Base-by-base conservation (phyloP, 2,329 filamentous ascomycete species). In the Ceratocystis smalleyi region DNA sequence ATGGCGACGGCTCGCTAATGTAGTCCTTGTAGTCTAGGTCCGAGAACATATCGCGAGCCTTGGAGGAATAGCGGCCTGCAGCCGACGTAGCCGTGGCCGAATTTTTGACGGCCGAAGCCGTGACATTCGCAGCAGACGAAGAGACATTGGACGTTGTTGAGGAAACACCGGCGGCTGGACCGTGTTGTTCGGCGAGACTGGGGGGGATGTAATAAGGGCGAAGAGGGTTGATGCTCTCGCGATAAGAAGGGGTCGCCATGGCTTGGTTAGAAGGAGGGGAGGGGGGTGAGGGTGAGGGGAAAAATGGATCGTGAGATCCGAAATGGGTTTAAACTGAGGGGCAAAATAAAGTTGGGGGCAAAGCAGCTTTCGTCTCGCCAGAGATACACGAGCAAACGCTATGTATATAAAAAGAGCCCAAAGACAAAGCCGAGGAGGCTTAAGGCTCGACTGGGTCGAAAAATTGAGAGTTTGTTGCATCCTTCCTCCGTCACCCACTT, bases 1-100 rank as follows among this genome's bases (percentile, higher is more conserved):
- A 89, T 0, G 88, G 88, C 32, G 87, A 89, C 24, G 83, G 78
- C 65, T 95, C 89, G 49, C 86, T 80, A 24, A 95, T 78, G 73
- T 95, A 95, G 69, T 91, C 88, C 69, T 88, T 87, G 78, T 95
- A 96, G 76, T 97, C 92, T 68, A 97, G 80, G 72, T 97, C 92
- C 62, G 87, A 86, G 67, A 96, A 85, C 67, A 95, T 86, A 73
- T 94, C 87, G 74, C 91, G 88, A 68, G 91, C 89, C 71, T 88
- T 83, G 66, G 78, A 78, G 66, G 80, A 77, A 72, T 83, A 83
- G 60, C 67, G 69, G 24, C 67, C 67, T 64, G 68, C 67, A 2
- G 66, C 45, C 4, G 66, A 61, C n/a, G 57, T 35, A 10, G 63
- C 63, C n/a, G 57, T 30, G 22, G 62, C 43, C 15, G 62, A 55